Evolutionary conservation across 345 rosid species (phyloP), one percentile per base, ranked within the genome.

Genomic region (Lenwebbia sp.): DNA sequence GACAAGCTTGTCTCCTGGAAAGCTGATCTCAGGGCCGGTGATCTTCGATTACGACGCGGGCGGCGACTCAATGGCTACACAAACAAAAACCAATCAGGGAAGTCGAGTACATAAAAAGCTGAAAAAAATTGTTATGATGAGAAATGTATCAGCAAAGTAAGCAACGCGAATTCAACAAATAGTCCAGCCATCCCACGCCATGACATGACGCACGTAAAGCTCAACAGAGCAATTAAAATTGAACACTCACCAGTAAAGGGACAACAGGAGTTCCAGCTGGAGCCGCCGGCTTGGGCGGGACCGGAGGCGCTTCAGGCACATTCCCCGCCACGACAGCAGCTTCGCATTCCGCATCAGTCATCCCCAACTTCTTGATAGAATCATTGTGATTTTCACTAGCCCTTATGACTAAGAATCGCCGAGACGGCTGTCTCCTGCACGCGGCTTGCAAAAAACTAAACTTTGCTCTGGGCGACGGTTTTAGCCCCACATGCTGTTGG

Each of bases 1-100:
- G 98, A 96, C 78, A 97, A 30, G 84, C 85, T 90, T 57, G 99
- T 96, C 88, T 97, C 99, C 88, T 95, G 98, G 89, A 97, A 96
- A 12, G 99, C 92, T 25, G 93, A 94, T 91, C 99, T 92, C 88
- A 90, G 19, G 21, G 89, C 86, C 51, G 99, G 94, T 6, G 98
- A 93, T 84, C 90, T 92, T 13, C 99, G 91, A 85, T 95, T 97
- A 83, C 99, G 96, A 11, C 99, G 96, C 81, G 99, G 99, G 0
- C 99, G 95, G 65, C 96, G 88, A 84, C 85, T 90, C 78, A 97
- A 94, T 85, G 95, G 94, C 99, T 97, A 47, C 60, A 83, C 83
- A 6, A 23, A 33, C 74, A 22, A 70, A 25, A 33, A 55, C 50
- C 70, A 75, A 70, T 14, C 81, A 82, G 54, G 76, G 44, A 19